Base-by-base conservation (phyloP, 345 rosid species). In the Arabis hirsuta region DNA sequence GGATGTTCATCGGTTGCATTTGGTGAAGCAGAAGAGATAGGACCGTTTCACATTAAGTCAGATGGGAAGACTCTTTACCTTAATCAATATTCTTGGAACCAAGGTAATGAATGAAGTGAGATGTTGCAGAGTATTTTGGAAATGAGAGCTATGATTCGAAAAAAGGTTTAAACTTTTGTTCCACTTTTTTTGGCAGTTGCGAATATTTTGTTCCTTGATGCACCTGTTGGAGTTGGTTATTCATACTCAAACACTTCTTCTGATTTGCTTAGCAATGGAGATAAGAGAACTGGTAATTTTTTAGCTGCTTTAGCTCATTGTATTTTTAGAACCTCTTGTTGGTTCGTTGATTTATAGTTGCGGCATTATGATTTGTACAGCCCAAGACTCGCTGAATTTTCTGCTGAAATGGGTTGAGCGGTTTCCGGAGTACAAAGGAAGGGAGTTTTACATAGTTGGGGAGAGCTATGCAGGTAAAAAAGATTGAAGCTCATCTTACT, bases 221-320 rank as follows among this genome's bases (percentile, higher is more conserved):
- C 98, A 32, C 98, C 98, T 43, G 90, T 84, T 71, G 97, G 98
- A 56, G 98, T 94, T 79, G 97, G 97, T 34, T 94, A 68, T 73
- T 94, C 98, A 4, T 91, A 91, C 73, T 86, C 98, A 43, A 94
- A 89, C 73, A 88, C 91, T 13, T 89, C 97, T 3, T 86, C 95
- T 9, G 89, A 85, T 80, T 72, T 81, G 78, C 50, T 50, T n/a
- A 79, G 10, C 79, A 81, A 82, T 34, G 85, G 89, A 34, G 89
- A 85, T 65, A 71, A 73, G 67, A 83, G 86, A 65, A 85, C 89
- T 6, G 98, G 97, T 94, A 85, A 61, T 54, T 53, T 24, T 74
- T 73, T 62, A 10, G 63, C 64, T 65, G 69, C 72, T 64, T 36
- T 55, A 32, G 56, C 45, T 20, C 80, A 59, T 9, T 27, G 13